These are phyloP conservation scores for Gossypium bickii DNA, from an alignment of 345 rosid genomes.

Conservation along the genomic window DNA sequence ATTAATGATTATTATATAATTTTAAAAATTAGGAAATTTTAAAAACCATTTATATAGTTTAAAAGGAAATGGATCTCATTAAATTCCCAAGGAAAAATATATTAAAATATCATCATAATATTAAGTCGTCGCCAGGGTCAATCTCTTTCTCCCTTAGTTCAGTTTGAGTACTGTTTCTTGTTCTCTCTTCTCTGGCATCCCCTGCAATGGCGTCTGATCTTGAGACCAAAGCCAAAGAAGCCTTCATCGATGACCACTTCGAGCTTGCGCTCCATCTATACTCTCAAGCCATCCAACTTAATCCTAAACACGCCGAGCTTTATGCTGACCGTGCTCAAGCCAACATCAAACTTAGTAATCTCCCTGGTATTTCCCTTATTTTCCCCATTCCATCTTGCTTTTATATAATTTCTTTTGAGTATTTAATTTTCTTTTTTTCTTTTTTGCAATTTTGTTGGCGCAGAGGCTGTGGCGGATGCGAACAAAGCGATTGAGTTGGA, in stretches of 20 bases:
- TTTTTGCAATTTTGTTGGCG: slow-evolving; percentile 13
- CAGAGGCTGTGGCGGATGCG: slow-evolving; percentile 91
- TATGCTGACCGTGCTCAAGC: slow-evolving; percentile 93
- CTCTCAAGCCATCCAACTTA: slow-evolving; percentile 63
- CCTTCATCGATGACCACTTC: slow-evolving; percentile 89
- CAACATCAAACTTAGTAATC: slow-evolving; percentile 56
- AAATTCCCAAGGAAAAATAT: too few species aligned
- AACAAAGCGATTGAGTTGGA: slow-evolving; percentile 75
- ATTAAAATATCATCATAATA: too few species aligned
- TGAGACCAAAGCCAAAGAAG: slow-evolving; percentile 69
- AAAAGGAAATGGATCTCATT: too few species aligned
- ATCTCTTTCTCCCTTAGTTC: too few species aligned
- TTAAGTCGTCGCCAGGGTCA: too few species aligned
- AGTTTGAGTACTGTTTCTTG: background rate
- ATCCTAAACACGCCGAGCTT: slow-evolving; percentile 65
- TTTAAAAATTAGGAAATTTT: too few species aligned
- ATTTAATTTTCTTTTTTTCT: background rate
- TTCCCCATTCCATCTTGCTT: background rate
- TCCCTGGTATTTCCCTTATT: slow-evolving; percentile 46
- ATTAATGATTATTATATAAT: too few species aligned
- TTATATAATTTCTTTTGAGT: background rate
- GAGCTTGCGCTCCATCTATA: slow-evolving; percentile 76
- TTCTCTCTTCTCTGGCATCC: background rate
- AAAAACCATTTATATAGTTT: too few species aligned
- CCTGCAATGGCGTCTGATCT: slow-evolving; percentile 63